Conservation (phyloP, 169 alveolate genomes). For the Blepharisma undulans region DNA sequence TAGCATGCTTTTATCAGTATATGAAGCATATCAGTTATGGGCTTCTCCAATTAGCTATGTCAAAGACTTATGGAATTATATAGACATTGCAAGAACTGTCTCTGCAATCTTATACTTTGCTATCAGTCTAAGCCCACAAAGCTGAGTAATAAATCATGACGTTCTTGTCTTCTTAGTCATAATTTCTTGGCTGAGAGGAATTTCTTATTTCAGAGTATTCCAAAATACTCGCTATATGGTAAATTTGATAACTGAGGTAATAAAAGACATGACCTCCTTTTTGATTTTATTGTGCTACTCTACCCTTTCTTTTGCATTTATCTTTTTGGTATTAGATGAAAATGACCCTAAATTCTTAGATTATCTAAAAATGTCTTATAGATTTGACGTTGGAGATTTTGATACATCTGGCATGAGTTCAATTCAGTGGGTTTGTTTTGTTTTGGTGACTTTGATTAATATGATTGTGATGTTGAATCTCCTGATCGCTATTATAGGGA, state of each 20-base stretch:
- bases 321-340: background rate
- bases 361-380: background rate
- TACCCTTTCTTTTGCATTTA: conserved; percentile 10
- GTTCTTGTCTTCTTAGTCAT: background rate
- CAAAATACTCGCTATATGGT: conserved; percentile 11
- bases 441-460: background rate
- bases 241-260: background rate
- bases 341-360: background rate
- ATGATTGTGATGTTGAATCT: background rate
- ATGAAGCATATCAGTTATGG: background rate
- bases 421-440: background rate
- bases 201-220: conserved; percentile 15
- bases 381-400: background rate
- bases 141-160: background rate
- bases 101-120: background rate
- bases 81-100: background rate
- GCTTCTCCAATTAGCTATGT: background rate
- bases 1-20: background rate
- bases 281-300: background rate
- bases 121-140: background rate
- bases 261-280: conserved; percentile 27
- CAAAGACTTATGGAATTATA: background rate
- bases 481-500: conserved; percentile 1
- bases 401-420: background rate
- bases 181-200: conserved; percentile 11